Evolutionary conservation across 2,329 filamentous ascomycete genomes (phyloP).

Genomic region (Chlorencoelia australis): DNA sequence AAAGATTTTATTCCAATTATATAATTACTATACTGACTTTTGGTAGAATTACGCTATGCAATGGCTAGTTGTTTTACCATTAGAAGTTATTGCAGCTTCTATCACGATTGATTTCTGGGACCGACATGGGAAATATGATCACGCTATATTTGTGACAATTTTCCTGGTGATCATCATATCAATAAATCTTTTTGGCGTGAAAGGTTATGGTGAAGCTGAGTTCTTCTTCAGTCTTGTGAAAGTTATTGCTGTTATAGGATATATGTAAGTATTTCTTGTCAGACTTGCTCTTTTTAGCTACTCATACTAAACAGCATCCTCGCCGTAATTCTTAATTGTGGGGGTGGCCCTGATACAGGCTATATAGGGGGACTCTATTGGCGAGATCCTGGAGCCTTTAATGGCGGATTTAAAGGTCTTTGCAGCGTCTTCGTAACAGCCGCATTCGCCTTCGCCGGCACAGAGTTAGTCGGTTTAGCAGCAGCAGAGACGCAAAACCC

Average conservation of each 20-base stretch:
- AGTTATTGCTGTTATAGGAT: slow-evolving; percentile 74
- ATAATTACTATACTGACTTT: slow-evolving; percentile 5
- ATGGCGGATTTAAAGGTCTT: slow-evolving; percentile 76
- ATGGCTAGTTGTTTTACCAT: slow-evolving; percentile 74
- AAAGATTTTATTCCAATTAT: neutral
- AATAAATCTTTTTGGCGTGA: slow-evolving; percentile 85
- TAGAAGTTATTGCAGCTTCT: slow-evolving; percentile 80
- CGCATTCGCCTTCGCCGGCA: slow-evolving; percentile 67
- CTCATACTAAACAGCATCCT: slow-evolving; percentile 49
- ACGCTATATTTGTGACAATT: slow-evolving; percentile 70
- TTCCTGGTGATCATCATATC: slow-evolving; percentile 66
- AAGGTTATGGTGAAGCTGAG: slow-evolving; percentile 82
- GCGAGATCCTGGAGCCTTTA: slow-evolving; percentile 71
- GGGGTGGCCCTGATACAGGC: slow-evolving; percentile 59
- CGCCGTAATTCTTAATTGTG: slow-evolving; percentile 76
- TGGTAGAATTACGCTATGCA: slow-evolving; percentile 64
- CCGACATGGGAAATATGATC: slow-evolving; percentile 39
- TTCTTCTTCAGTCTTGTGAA: slow-evolving; percentile 84
- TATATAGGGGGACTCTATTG: slow-evolving; percentile 78
- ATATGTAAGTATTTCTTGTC: slow-evolving; percentile 51
- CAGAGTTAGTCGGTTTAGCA: slow-evolving; percentile 66
- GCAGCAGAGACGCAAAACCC: slow-evolving; percentile 73
- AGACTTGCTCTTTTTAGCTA: neutral
- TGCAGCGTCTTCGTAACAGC: slow-evolving; percentile 70
- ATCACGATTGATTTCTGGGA: slow-evolving; percentile 80